Conservation (phyloP, 129 eudicot genomes). For the Flaveria ramosissima region DNA sequence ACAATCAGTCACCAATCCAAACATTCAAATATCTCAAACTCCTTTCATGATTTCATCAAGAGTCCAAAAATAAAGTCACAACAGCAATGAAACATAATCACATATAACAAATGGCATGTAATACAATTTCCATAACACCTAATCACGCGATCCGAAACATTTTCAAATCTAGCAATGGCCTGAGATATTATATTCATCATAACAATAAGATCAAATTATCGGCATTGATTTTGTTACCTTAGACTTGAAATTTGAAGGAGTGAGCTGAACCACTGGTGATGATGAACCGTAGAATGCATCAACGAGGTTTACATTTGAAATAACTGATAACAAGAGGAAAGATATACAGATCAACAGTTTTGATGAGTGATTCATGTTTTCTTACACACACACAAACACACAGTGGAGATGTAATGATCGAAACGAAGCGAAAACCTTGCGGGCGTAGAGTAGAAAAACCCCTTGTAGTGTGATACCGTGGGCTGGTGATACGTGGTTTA, state of each 20-base stretch:
- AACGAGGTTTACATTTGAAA: constrained; percentile 33
- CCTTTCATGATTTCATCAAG: background rate
- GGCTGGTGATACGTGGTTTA: constrained; percentile 40
- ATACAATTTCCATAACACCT: background rate
- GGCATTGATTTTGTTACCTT: constrained; percentile 45
- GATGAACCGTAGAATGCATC: constrained; percentile 73
- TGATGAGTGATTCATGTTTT: constrained; percentile 28
- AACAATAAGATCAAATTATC: background rate
- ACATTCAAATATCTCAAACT: constrained; percentile 6
- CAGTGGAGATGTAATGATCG: constrained; percentile 20
- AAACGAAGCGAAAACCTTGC: constrained; percentile 22
- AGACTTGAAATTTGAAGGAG: constrained; percentile 74
- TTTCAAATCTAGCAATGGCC: background rate
- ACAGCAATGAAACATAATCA: background rate
- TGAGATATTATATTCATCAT: constrained; percentile 1
- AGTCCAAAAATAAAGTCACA: background rate
- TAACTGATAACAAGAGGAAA: constrained; percentile 25
- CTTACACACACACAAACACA: constrained; percentile 17
- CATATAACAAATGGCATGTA: background rate
- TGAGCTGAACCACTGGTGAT: constrained; percentile 84
- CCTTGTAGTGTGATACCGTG: constrained; percentile 28
- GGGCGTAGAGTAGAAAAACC: constrained; percentile 43
- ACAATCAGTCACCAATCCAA: constrained; percentile 5
- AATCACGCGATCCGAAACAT: background rate
- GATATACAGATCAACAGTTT: constrained; percentile 26